Conservation (phyloP, 2,329 filamentous ascomycete species). For the Zymoseptoria ardabiliae region DNA sequence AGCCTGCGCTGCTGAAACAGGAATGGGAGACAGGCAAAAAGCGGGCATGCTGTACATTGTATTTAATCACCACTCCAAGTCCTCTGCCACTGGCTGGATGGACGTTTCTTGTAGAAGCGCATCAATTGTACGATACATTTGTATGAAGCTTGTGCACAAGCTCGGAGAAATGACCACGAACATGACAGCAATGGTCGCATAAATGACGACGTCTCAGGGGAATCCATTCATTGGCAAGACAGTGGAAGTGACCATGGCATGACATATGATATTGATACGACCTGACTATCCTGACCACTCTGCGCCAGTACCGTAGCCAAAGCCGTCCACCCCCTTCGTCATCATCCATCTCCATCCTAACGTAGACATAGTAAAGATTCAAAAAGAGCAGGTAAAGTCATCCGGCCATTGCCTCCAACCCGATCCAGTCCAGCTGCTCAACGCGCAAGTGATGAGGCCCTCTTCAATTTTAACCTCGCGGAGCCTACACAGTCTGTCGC, state of each 20-base stretch:
- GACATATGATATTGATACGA: background rate
- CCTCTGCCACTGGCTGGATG: background rate
- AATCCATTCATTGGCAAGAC: background rate
- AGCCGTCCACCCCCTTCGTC: background rate
- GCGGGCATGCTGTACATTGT: background rate
- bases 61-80: background rate
- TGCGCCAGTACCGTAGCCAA: background rate
- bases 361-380: background rate
- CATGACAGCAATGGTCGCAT: background rate
- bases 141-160: background rate
- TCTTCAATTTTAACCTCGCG: conserved; percentile 32
- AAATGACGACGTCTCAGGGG: background rate
- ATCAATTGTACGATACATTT: background rate
- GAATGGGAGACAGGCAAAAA: background rate
- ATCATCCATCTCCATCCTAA: background rate
- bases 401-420: background rate
- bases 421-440: conserved; percentile 18
- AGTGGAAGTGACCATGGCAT: background rate
- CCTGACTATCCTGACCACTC: background rate
- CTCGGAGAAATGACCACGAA: background rate
- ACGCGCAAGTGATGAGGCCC: conserved; percentile 17
- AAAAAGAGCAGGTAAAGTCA: background rate
- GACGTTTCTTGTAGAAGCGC: background rate
- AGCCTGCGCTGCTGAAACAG: background rate
- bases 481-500: background rate